Conservation (phyloP, 148 eudicot genomes). For the Silene uniflora region DNA sequence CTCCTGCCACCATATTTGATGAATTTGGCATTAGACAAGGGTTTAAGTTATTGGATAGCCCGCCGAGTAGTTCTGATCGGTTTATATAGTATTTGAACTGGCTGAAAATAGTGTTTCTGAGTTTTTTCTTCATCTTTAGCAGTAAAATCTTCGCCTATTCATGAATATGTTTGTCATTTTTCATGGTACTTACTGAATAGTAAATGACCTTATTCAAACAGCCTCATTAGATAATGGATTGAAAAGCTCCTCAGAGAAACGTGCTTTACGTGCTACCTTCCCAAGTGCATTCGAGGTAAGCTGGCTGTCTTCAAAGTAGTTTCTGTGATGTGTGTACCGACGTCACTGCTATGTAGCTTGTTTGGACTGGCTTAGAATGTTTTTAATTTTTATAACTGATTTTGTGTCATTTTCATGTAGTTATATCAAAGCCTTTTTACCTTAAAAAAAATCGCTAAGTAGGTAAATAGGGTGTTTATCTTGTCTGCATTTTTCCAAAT, state of each 20-base stretch:
- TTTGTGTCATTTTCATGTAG: too few species aligned
- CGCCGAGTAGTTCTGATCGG: background rate
- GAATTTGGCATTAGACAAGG: background rate
- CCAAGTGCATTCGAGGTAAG: constrained; percentile 67
- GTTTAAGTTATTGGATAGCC: background rate
- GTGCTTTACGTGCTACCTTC: constrained; percentile 51
- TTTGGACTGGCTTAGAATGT: too few species aligned
- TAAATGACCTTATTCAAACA: constrained; percentile 28
- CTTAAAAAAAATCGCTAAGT: too few species aligned
- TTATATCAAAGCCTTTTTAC: too few species aligned
- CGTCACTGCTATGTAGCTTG: too few species aligned
- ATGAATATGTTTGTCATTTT: background rate
- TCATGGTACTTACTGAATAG: constrained; percentile 1
- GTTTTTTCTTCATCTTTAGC: background rate
- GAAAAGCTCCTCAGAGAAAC: constrained; percentile 39
- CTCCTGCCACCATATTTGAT: background rate
- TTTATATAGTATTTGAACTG: background rate
- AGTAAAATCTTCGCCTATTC: background rate
- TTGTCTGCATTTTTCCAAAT: too few species aligned
- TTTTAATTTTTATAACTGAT: too few species aligned
- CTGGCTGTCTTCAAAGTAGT: background rate
- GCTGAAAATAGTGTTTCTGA: background rate
- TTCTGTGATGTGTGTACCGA: too few species aligned
- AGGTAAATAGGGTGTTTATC: too few species aligned
- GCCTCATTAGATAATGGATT: constrained; percentile 32